Conservation (phyloP, 1,139 yeast genomes). For the Sugiyamaella grinbergsii region DNA sequence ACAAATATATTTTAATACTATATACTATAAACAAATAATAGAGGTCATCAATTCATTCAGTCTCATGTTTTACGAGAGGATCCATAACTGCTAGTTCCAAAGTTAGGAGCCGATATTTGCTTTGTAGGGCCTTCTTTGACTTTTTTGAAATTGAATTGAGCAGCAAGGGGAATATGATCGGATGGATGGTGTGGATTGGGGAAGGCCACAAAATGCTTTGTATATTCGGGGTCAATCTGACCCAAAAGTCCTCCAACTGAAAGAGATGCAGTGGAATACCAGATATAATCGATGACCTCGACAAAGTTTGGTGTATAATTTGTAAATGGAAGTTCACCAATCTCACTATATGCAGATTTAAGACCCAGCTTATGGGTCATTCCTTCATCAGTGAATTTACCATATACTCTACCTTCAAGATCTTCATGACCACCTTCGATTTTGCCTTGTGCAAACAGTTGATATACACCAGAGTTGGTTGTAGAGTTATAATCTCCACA, state of each 20-base stretch:
- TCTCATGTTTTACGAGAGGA: slow-evolving; percentile 18
- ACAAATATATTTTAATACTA: slow-evolving; percentile 3
- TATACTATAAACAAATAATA: slow-evolving; percentile 13
- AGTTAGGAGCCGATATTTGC: slow-evolving; percentile 32
- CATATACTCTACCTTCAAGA: slow-evolving; percentile 84
- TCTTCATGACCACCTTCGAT: slow-evolving; percentile 72
- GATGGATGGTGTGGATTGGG: slow-evolving; percentile 95
- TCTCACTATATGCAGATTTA: slow-evolving; percentile 79
- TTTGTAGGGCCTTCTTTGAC: slow-evolving; percentile 38
- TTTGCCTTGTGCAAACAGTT: slow-evolving; percentile 75
- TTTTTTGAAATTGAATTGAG: slow-evolving; percentile 74
- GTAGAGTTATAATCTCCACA: slow-evolving; percentile 98
- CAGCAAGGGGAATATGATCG: slow-evolving; percentile 84
- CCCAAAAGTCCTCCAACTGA: slow-evolving; percentile 87
- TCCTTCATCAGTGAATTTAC: slow-evolving; percentile 87
- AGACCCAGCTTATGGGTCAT: slow-evolving; percentile 78
- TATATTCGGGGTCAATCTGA: slow-evolving; percentile 75
- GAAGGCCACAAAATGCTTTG: slow-evolving; percentile 78
- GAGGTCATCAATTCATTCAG: slow-evolving; percentile 14
- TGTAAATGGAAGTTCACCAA: slow-evolving; percentile 92
- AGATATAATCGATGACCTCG: slow-evolving; percentile 90
- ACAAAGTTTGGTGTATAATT: slow-evolving; percentile 93
- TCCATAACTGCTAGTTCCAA: slow-evolving; percentile 23
- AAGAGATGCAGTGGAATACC: slow-evolving; percentile 82
- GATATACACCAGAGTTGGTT: slow-evolving; percentile 86